These are phyloP conservation scores for Blastomyces percursus DNA, from an alignment of 2,329 filamentous ascomycete species.

Conservation along the genomic window DNA sequence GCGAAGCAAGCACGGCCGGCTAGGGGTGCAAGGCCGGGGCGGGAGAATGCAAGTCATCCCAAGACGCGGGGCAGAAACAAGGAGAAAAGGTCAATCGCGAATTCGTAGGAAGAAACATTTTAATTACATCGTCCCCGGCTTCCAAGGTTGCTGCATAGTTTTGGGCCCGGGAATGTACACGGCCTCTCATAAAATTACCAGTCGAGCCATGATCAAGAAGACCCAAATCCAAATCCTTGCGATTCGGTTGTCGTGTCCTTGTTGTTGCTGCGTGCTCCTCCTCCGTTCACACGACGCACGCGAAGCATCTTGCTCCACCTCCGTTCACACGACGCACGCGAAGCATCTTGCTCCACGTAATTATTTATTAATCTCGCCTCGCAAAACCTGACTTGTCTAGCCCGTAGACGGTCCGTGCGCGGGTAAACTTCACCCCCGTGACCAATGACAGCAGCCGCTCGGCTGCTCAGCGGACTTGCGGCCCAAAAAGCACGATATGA, in stretches of 20 bases:
- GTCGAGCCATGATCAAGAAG: not conserved
- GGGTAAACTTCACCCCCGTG: not conserved
- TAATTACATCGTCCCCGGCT: not conserved
- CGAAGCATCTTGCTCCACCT: not conserved
- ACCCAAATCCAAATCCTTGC: not conserved
- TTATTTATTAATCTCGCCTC: not conserved
- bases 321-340: not conserved
- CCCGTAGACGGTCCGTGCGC: not conserved
- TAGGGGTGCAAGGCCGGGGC: not conserved
- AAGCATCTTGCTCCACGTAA: not conserved
- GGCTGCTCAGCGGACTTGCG: not conserved
- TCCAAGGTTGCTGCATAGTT: not conserved
- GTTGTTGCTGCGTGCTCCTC: not conserved
- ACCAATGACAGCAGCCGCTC: not conserved
- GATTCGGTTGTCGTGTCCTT: not conserved
- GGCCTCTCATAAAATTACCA: not conserved
- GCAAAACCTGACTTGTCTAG: not conserved
- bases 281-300: not conserved
- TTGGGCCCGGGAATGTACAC: not conserved
- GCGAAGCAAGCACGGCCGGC: not conserved
- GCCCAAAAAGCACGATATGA: not conserved
- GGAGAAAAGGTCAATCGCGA: not conserved
- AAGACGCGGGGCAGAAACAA: not conserved
- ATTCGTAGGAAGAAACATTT: not conserved
- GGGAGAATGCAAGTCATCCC: not conserved